A percentile compares a stretch with the other conserved stretches of the same genome.
Conservation (phyloP, 805 yeast species). For the Yamadazyma tumulicola region DNA sequence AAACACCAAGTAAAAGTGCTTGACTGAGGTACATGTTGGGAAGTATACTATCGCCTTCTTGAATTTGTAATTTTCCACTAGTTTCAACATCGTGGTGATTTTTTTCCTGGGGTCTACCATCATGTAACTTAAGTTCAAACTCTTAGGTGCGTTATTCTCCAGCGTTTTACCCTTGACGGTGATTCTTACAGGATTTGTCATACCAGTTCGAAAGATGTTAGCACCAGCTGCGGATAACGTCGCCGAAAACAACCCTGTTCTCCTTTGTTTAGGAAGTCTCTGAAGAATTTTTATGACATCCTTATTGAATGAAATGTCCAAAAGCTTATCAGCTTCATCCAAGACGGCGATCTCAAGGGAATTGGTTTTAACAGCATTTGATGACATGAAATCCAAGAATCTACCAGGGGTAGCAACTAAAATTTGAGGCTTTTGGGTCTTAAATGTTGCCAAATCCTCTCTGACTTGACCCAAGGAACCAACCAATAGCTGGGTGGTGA, state of each 20-base stretch:
- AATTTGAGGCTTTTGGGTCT: slow-evolving; percentile 60
- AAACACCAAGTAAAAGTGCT: slow-evolving; percentile 64
- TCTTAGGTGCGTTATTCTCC: slow-evolving; percentile 51
- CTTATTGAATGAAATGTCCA: slow-evolving; percentile 71
- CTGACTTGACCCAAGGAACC: slow-evolving; percentile 62
- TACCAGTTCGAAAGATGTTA: slow-evolving; percentile 78
- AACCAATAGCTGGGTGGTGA: slow-evolving; percentile 59
- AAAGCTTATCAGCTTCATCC: slow-evolving; percentile 90
- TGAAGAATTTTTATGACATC: slow-evolving; percentile 68
- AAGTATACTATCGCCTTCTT: slow-evolving; percentile 86
- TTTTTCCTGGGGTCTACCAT: slow-evolving; percentile 59
- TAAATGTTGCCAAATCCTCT: slow-evolving; percentile 65
- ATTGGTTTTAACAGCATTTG: slow-evolving; percentile 53
- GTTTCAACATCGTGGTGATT: slow-evolving; percentile 52
- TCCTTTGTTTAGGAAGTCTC: slow-evolving; percentile 79
- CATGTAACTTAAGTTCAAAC: slow-evolving; percentile 60
- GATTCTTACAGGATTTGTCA: slow-evolving; percentile 88
- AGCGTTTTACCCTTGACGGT: slow-evolving; percentile 56
- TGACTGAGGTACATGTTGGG: slow-evolving; percentile 85
- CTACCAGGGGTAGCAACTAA: slow-evolving; percentile 93
- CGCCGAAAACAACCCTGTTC: slow-evolving; percentile 94
- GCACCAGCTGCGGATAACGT: slow-evolving; percentile 82
- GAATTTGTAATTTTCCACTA: slow-evolving; percentile 53
- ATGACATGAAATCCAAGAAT: slow-evolving; percentile 64
- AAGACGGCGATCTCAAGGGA: slow-evolving; percentile 72